Evolutionary conservation across 768 basidiomycete species (phyloP), one percentile per base, ranked within the genome.

Genomic region (Hygrophorus pudorinus): DNA sequence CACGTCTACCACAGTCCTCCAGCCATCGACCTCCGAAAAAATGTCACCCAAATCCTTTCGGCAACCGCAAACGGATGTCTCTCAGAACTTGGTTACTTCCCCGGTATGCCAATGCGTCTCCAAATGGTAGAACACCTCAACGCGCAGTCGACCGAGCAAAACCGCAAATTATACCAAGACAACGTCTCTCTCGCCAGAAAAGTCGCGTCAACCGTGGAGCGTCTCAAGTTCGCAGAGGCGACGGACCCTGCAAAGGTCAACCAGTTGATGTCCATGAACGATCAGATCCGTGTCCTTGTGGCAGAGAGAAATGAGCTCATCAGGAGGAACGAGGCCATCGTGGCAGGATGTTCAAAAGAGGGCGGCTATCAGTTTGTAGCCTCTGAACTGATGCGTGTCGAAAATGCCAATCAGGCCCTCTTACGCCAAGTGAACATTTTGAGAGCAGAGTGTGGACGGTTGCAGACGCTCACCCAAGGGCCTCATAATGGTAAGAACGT

Each of bases 21-120:
- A 3, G 24, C 3, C 24, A 3, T 7, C 12, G 54, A 53, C 30
- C 55, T 62, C 20, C 67, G 70, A 29, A 49, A 53, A 5, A 63
- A 59, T 48, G 53, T 74, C 41, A 58, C 74, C 35, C 65, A 71
- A 46, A 66, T 75, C 29, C 58, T 76, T 13, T 51, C 73, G 0
- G 52, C 42, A 10, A 72, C 66, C 7, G 70, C 67, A 10, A 73
- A 69, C 56, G 65, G 65, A 10, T 75, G 67, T 50, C 60, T 72
- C 17, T 51, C 61, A 3, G 74, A 74, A 48, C 62, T 72, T 18
- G 73, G 72, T 10, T 73, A 73, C 54, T 62, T 61, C 49, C 66
- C 72, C 14, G 61, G 65, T 5, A 62, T 75, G 46, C 42, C 62
- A 3, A 62, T 60, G 37, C 67, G 57, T 28, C 39, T 76, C 27